Percentiles rank a stretch among this genome's conserved stretches.
phyloP scores from a whole-genome alignment of 371 early-diverging fungal species.

The Mucor sp. region DNA sequence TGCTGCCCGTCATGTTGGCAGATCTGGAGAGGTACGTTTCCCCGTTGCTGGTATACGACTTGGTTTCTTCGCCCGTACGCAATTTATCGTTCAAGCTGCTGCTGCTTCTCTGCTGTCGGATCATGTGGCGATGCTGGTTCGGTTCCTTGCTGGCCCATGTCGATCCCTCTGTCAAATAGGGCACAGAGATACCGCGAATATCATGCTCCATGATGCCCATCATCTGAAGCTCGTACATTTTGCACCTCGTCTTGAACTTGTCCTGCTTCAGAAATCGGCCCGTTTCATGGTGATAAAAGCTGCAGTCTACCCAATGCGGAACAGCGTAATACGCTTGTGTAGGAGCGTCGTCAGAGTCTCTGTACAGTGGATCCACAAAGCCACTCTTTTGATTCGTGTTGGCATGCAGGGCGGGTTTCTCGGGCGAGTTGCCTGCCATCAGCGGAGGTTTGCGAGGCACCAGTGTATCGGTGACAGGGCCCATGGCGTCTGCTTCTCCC shows the following conservation, averaged over 20 bases:
- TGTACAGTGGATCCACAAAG: slow-evolving; percentile 60
- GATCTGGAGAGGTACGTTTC: slow-evolving; percentile 47
- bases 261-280: slow-evolving; percentile 51
- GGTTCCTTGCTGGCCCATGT: neutral
- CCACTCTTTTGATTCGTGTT: slow-evolving; percentile 32
- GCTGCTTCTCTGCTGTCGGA: slow-evolving; percentile 35
- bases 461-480: slow-evolving; percentile 18
- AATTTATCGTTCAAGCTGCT: slow-evolving; percentile 42
- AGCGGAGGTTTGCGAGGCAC: slow-evolving; percentile 14
- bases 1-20: slow-evolving; percentile 33
- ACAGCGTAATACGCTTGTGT: slow-evolving; percentile 70
- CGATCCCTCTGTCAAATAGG: slow-evolving; percentile 43
- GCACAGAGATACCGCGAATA: slow-evolving; percentile 60
- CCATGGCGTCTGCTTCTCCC: slow-evolving; percentile 10
- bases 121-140: neutral
- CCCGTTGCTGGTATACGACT: slow-evolving; percentile 19
- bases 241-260: slow-evolving; percentile 71
- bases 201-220: slow-evolving; percentile 79
- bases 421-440: slow-evolving; percentile 33
- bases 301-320: slow-evolving; percentile 94
- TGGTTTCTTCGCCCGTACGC: slow-evolving; percentile 18
- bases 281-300: slow-evolving; percentile 77
- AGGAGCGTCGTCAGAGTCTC: slow-evolving; percentile 41
- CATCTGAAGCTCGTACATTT: slow-evolving; percentile 85
- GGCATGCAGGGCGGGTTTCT: slow-evolving; percentile 23